Conservation (phyloP, 805 yeast genomes). For the Wickerhamiella azymoides region DNA sequence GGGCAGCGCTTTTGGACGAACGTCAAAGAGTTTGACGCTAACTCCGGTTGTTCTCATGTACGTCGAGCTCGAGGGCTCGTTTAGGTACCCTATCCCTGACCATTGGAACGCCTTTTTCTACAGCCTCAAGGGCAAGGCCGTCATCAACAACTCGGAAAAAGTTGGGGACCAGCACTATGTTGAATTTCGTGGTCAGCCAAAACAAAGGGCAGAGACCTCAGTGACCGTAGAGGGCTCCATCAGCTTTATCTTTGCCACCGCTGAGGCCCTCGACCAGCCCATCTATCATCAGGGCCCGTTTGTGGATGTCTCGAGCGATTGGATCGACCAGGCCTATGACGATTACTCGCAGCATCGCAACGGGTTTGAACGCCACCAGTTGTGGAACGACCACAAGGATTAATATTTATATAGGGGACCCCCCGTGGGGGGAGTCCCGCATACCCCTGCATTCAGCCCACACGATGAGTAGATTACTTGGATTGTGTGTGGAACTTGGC, state of each 20-base stretch:
- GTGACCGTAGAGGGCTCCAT: slow-evolving; percentile 6
- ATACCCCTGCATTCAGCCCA: too few species aligned
- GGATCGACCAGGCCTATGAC: slow-evolving; percentile 19
- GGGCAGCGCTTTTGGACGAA: slow-evolving; percentile 13
- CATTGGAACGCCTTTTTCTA: slow-evolving; percentile 24
- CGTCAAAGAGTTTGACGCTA: slow-evolving; percentile 14
- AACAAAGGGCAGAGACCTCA: not conserved
- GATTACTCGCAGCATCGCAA: slow-evolving; percentile 16
- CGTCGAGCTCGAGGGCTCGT: slow-evolving; percentile 11
- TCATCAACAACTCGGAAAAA: slow-evolving; percentile 10
- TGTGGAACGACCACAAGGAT: slow-evolving; percentile 7
- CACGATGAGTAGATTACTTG: too few species aligned
- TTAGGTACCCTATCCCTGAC: slow-evolving; percentile 15
- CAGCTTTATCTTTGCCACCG: slow-evolving; percentile 12
- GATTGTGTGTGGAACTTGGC: too few species aligned
- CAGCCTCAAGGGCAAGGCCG: slow-evolving; percentile 19
- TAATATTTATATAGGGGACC: not conserved
- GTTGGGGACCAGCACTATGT: slow-evolving; percentile 11
- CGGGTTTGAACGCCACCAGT: slow-evolving; percentile 16
- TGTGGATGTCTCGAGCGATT: slow-evolving; percentile 17
- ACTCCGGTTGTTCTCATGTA: slow-evolving; percentile 15
- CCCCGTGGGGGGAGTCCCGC: too few species aligned
- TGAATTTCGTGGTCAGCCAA: slow-evolving; percentile 12
- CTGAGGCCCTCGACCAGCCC: slow-evolving; percentile 18
- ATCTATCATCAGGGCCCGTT: slow-evolving; percentile 20